Percentiles rank a stretch among this genome's conserved stretches.
These are phyloP conservation scores for Boletus vermiculosoides DNA, from an alignment of 768 basidiomycete species.

Conservation along the genomic window DNA sequence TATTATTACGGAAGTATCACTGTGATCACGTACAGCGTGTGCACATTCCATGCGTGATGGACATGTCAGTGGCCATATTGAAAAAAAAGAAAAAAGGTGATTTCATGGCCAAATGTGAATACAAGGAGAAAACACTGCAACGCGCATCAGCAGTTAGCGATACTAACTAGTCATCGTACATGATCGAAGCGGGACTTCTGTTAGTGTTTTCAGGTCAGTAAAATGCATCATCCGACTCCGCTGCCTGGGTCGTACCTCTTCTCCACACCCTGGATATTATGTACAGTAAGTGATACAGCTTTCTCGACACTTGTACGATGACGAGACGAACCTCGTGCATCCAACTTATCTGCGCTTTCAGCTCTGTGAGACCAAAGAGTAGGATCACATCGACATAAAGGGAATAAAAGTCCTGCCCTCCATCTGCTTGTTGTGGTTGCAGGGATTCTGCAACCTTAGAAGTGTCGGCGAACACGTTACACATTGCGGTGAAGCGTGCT, in stretches of 20 bases:
- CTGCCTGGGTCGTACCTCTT: slow-evolving; percentile 3
- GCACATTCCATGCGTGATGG: too few relatives aligned
- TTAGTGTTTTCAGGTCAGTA: not conserved
- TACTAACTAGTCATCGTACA: slow-evolving; percentile 19
- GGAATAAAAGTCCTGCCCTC: slow-evolving; percentile 10
- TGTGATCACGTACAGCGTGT: too few relatives aligned
- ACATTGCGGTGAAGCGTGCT: slow-evolving; percentile 12
- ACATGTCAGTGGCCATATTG: too few relatives aligned
- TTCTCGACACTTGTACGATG: not conserved
- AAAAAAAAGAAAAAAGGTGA: not conserved
- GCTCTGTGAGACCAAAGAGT: slow-evolving; percentile 42
- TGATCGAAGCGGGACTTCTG: slow-evolving; percentile 23
- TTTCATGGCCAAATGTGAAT: not conserved
- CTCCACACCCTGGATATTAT: slow-evolving; percentile 15
- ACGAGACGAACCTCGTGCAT: slow-evolving; percentile 23
- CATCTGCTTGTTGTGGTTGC: not conserved
- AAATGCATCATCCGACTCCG: not conserved
- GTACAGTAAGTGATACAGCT: not conserved
- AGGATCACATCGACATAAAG: slow-evolving; percentile 36
- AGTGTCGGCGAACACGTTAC: slow-evolving; percentile 11
- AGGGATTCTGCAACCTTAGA: slow-evolving; percentile 7
- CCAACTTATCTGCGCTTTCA: slow-evolving; percentile 47
- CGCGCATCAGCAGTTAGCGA: not conserved
- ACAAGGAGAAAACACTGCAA: not conserved
- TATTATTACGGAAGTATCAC: too few relatives aligned